phyloP scores from a whole-genome alignment of 371 early-diverging fungal genomes.

The Dentiscutata heterogama region DNA sequence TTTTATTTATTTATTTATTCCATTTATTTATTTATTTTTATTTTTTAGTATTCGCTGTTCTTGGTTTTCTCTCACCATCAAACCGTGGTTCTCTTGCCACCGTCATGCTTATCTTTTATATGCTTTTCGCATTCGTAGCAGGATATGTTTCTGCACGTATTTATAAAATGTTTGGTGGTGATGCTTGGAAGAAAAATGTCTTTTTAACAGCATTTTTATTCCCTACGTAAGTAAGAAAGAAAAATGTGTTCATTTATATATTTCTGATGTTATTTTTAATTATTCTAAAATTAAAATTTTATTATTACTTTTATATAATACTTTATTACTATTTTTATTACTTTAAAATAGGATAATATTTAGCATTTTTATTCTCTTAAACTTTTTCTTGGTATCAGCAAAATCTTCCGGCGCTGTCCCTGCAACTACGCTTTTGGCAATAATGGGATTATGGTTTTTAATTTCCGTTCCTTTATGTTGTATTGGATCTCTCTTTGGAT shows the following conservation, averaged over 20 bases:
- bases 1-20: constrained; percentile 11
- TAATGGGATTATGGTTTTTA: constrained; percentile 89
- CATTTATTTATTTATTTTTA: constrained; percentile 15
- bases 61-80: constrained; percentile 96
- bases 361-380: constrained; percentile 78
- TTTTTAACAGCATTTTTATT: constrained; percentile 86
- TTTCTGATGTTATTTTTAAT: constrained; percentile 6
- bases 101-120: constrained; percentile 90
- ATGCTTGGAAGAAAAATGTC: constrained; percentile 86
- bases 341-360: constrained; percentile 64
- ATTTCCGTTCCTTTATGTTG: constrained; percentile 91
- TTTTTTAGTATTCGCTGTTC: constrained; percentile 84
- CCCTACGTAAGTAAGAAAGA: constrained; percentile 70
- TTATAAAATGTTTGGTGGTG: constrained; percentile 96
- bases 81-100: constrained; percentile 94
- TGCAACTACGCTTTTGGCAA: constrained; percentile 87
- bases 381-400: constrained; percentile 89
- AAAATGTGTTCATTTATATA: background rate
- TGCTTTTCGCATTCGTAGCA: constrained; percentile 85
- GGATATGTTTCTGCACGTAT: constrained; percentile 91
- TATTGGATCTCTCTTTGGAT: constrained; percentile 94
- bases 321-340: constrained; percentile 20
- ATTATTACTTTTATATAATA: background rate
- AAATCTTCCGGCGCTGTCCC: constrained; percentile 95
- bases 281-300: background rate